Conservation (phyloP, 2,329 filamentous ascomycete species). For the Thielaviopsis populi region DNA sequence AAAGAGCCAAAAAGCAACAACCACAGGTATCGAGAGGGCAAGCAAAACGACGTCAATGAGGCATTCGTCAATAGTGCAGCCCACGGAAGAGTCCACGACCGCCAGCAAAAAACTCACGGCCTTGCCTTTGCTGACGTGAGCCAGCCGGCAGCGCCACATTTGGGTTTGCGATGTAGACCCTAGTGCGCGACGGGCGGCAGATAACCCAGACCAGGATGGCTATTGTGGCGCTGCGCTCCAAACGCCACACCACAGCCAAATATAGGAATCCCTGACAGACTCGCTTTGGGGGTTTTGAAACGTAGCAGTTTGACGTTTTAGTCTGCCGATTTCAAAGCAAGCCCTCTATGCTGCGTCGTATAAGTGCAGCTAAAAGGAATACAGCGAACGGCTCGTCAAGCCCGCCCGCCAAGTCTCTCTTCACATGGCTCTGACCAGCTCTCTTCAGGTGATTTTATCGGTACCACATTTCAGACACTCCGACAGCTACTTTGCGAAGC, state of each 20-base stretch:
- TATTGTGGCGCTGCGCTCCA: background rate
- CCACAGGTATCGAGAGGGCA: background rate
- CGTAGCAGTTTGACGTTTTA: constrained; percentile 1
- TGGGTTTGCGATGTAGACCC: constrained; percentile 8
- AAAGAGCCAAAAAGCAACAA: background rate
- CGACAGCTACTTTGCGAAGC: background rate
- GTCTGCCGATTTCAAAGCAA: constrained; percentile 27
- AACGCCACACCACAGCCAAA: background rate
- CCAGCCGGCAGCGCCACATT: constrained; percentile 7
- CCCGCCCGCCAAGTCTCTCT: background rate
- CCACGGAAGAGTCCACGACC: background rate
- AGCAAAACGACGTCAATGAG: background rate
- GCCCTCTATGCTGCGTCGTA: constrained; percentile 14
- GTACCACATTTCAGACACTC: background rate
- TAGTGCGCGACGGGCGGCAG: background rate
- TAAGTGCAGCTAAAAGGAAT: background rate
- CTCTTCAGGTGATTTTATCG: background rate
- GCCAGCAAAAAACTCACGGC: constrained; percentile 10
- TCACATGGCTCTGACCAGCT: background rate
- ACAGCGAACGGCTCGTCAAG: background rate
- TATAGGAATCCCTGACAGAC: background rate
- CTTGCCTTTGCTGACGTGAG: constrained; percentile 7
- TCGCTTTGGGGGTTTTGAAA: background rate
- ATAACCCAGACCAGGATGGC: background rate
- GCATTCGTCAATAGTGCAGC: background rate